phyloP scores from a whole-genome alignment of 805 yeast genomes.

The Starmerella tilneyi region DNA sequence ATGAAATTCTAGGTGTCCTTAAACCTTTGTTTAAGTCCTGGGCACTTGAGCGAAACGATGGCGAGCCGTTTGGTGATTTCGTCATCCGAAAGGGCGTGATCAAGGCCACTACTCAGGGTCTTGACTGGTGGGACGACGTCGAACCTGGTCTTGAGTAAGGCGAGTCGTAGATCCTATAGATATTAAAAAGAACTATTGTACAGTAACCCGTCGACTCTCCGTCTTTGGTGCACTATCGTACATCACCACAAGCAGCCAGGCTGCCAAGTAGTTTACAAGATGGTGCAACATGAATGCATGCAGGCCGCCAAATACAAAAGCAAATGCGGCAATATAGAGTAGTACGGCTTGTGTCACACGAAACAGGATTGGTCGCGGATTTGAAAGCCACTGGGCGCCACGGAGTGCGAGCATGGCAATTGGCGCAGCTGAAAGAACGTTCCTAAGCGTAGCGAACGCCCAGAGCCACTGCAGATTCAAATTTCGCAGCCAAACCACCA shows the following conservation, averaged over 20 bases:
- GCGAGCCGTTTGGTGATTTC: slow-evolving; percentile 94
- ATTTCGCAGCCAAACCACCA: slow-evolving; percentile 69
- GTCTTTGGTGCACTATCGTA: slow-evolving; percentile 2
- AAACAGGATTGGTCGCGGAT: slow-evolving; percentile 28
- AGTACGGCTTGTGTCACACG: slow-evolving; percentile 33
- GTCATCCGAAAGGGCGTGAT: slow-evolving; percentile 78
- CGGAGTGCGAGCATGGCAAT: slow-evolving; percentile 8
- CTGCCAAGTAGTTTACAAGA: slow-evolving; percentile 43
- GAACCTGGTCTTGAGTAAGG: slow-evolving; percentile 27
- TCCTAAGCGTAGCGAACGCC: slow-evolving; percentile 74
- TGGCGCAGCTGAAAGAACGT: slow-evolving; percentile 62
- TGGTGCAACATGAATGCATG: slow-evolving; percentile 75
- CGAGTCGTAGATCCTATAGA: neutral
- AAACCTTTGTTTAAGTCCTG: slow-evolving; percentile 86
- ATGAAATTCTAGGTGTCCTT: slow-evolving; percentile 65
- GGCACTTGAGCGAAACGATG: slow-evolving; percentile 82
- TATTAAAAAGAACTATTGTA: neutral
- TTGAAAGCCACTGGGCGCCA: slow-evolving; percentile 29
- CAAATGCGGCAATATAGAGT: slow-evolving; percentile 46
- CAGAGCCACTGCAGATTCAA: slow-evolving; percentile 66
- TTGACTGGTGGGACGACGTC: slow-evolving; percentile 87
- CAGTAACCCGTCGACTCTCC: neutral
- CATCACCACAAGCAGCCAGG: slow-evolving; percentile 18
- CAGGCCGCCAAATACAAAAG: slow-evolving; percentile 63
- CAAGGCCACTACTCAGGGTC: slow-evolving; percentile 81